Base-by-base conservation (phyloP, 1,139 yeast species). In the Yamadazyma spencermartinsiae region DNA sequence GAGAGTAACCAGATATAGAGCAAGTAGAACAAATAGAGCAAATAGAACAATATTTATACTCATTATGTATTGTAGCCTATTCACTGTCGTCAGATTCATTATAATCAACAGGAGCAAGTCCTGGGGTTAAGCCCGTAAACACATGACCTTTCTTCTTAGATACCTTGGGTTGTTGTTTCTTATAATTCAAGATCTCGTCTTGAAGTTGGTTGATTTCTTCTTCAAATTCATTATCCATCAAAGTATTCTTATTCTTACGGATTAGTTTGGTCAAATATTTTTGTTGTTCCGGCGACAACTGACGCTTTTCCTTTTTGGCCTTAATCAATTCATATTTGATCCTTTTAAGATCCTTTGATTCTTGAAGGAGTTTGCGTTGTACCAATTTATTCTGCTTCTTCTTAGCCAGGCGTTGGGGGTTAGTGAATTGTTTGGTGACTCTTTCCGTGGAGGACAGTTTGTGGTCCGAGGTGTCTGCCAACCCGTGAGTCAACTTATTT, bases 101-200 rank as follows among this genome's bases (percentile, higher is more conserved):
- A 41, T 74, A 74, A 36, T 82, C 95, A 15, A 87, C 94, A 12
- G 95, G 96, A 0, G 96, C 96, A 60, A 88, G 73, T 39, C 96
- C 96, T 1, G 96, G 96, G 0, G 96, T 88, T 41, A 88, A 70
- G 11, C 95, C 95, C 34, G 88, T 74, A 26, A 61, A 59, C 38
- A 69, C 63, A 51, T 76, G 74, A 23, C 68, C 70, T 26, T 54
- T 60, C 51, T 68, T 65, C 41, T 58, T 50, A 34, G 55, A 55
- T 39, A 47, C 48, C 34, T 34, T 46, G 4, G 5, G 29, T 50
- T 43, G 49, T 53, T 34, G 53, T 29, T 42, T 46, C 13, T 40
- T 35, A 29, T 39, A 44, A n/a, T 43, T 40, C 27, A 49, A 39
- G 9, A 49, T 47, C n/a, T 49, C 50, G 4, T 41, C 35, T 36